Evolutionary conservation across 164 flowering plant genomes (phyloP), one percentile per base, ranked within the genome.

Genomic region (Aristolochia californica): DNA sequence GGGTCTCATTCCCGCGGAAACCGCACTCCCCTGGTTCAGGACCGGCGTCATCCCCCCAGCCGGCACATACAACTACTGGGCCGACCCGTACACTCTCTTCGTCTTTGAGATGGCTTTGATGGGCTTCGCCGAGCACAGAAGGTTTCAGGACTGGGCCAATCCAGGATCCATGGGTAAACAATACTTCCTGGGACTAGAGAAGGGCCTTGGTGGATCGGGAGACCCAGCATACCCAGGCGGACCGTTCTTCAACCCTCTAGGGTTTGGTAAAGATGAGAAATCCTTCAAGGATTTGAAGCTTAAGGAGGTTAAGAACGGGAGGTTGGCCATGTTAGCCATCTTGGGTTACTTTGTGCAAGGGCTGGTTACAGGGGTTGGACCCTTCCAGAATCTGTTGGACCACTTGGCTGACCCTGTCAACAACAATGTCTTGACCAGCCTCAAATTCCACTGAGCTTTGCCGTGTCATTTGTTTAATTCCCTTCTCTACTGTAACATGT

Each of bases 41-140:
- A 88, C 89, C 2, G 89, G 91, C 0, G 91, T 88, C 43, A 78
- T 85, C 57, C 89, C 96, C 0, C 96, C 91, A 0, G 91, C 91
- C 0, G 91, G 96, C 8, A 80, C 89, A 2, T 88, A 83, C 80
- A 65, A 59, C 75, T 88, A 88, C 76, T 82, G 91, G 91, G 91
- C 91, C 2, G 91, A 88, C 72, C 62, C 72, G 0, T 93, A 68
- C 82, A 93, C 98, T 0, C 84, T 93, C 27, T 93, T 93, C 38
- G 94, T 88, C 1, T 34, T 88, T 0, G 98, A 91, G 62, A 63
- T 91, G 87, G 96, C 95, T 2, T 79, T 91, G n/a, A 80, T 91
- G 96, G 98, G 98, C 5, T 91, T 91, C 43, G 98, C 98, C 0
- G 96, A 91, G 81, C 98, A 91, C 83, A 71, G 98, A 69, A 82